Evolutionary conservation across 371 early-diverging fungal species (phyloP), one percentile per base, ranked within the genome.

Genomic region (Haplosporangium sp.): DNA sequence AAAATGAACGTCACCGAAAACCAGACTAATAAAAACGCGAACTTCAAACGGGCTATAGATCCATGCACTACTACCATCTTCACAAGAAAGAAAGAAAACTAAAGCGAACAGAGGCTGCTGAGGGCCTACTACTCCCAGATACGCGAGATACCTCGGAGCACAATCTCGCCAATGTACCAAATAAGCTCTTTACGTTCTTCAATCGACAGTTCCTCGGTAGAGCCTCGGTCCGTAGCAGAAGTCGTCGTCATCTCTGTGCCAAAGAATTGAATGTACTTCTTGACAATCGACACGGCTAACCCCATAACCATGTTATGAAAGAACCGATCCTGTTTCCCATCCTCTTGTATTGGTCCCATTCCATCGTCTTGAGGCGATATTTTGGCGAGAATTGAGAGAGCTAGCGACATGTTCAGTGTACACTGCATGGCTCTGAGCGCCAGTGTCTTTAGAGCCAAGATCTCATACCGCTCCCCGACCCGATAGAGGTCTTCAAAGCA

Each of bases 221-320:
- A 5, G 42, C 6, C 20, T 12, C 14, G 16, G 6, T 51, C 36
- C 16, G 46, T 18, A 1, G 54, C 42, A 29, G 29, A 29, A 29
- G 29, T 29, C 23, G n/a, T 14, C 7, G 29, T 42, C 16, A 48
- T 37, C 56, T 64, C 52, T 0, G 57, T 43, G 14, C 58, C 64
- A 59, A 59, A 73, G 42, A 74, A 74, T 20, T 46, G 53, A 8
- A 74, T 60, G 14, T 74, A 74, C 52, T 74, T 64, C 38, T 64
- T 74, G 36, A 74, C 23, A n/a, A 55, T 67, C 12, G 43, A 46
- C 42, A 20, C 52, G 20, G 45, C 69, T 23, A 68, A 36, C 14
- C 45, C 51, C 23, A 55, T 20, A 46, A 67, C 63, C 5, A 64
- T 52, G 6, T 21, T n/a, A 21, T 43, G 20, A 16, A 62, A 43